Evolutionary conservation across 176 grass and related monocot species (phyloP).

Genomic region (Phoenix dactylifera): DNA sequence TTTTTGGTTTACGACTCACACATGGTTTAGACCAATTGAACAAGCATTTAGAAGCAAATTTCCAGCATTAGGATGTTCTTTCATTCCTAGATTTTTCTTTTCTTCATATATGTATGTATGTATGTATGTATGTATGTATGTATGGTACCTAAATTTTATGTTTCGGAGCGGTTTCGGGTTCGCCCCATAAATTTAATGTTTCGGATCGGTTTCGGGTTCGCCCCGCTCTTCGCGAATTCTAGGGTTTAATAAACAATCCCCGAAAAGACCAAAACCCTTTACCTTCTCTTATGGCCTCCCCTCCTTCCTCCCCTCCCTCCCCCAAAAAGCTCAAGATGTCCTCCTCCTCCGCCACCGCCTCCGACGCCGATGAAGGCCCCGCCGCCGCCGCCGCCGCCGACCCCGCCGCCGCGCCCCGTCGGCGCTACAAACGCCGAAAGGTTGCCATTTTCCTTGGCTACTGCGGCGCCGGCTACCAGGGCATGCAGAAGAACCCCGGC

Average conservation of each 20-base stretch:
- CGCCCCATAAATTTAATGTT: no score
- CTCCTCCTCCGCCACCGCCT: conserved; percentile 36
- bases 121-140: no score
- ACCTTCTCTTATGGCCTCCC: not conserved
- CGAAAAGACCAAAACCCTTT: no score
- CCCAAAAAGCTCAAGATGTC: conserved; percentile 78
- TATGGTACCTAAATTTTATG: no score
- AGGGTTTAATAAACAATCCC: not conserved
- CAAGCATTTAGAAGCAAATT: no score
- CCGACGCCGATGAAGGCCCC: conserved; percentile 15
- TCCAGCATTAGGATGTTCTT: no score
- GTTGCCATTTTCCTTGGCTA: conserved; percentile 86
- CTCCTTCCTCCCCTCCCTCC: conserved; percentile 44
- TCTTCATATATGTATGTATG: no score
- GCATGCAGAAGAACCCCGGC: conserved; percentile 97
- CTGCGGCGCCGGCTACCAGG: conserved; percentile 83
- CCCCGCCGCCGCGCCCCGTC: conserved; percentile 28
- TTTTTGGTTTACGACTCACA: no score
- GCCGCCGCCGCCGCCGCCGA: conserved; percentile 9
- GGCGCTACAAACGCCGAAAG: conserved; percentile 85
- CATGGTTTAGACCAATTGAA: no score
- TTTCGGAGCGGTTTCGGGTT: no score
- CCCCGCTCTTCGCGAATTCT: not conserved
- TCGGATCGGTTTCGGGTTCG: no score
- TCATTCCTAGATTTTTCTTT: no score